A percentile compares a stretch with the other conserved stretches of the same genome.
Conservation (phyloP, 805 yeast genomes). For the Wickerhamiella bombiphila region DNA sequence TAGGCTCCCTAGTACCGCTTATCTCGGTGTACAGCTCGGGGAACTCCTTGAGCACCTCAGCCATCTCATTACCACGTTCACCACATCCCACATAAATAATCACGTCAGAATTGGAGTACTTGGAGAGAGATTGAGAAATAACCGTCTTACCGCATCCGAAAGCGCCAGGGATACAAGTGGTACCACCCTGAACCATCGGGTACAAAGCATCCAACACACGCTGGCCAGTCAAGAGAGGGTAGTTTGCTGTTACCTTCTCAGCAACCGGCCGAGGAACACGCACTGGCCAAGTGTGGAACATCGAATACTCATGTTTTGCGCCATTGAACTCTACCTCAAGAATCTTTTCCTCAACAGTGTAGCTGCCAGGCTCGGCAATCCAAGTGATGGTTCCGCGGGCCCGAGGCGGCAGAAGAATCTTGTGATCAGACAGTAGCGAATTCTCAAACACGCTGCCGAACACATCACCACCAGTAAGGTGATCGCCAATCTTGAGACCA, state of each 20-base stretch:
- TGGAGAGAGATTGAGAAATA: constrained; percentile 92
- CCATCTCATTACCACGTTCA: constrained; percentile 98
- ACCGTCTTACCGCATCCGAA: constrained; percentile 99
- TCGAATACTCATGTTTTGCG: constrained; percentile 58
- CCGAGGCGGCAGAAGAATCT: constrained; percentile 90
- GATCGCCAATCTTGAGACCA: constrained; percentile 77
- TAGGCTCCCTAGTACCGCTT: constrained; percentile 89
- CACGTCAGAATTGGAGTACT: constrained; percentile 93
- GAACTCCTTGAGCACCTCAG: constrained; percentile 98
- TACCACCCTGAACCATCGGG: constrained; percentile 99
- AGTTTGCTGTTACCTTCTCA: constrained; percentile 81
- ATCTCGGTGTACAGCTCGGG: constrained; percentile 90
- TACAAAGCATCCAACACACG: constrained; percentile 94
- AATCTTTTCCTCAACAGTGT: constrained; percentile 76
- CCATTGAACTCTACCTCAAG: constrained; percentile 94
- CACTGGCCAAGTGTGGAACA: constrained; percentile 99
- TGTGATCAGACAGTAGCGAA: constrained; percentile 82
- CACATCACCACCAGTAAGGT: constrained; percentile 95
- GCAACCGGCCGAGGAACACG: constrained; percentile 99
- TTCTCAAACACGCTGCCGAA: constrained; percentile 90
- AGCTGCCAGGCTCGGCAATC: constrained; percentile 80
- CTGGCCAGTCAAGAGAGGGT: constrained; percentile 95
- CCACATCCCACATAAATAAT: constrained; percentile 93
- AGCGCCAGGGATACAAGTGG: constrained; percentile 99
- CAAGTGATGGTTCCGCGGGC: constrained; percentile 94